Evolutionary conservation across 2,329 filamentous ascomycete species (phyloP), one percentile per base, ranked within the genome.

Genomic region (Trichoderma sp.): DNA sequence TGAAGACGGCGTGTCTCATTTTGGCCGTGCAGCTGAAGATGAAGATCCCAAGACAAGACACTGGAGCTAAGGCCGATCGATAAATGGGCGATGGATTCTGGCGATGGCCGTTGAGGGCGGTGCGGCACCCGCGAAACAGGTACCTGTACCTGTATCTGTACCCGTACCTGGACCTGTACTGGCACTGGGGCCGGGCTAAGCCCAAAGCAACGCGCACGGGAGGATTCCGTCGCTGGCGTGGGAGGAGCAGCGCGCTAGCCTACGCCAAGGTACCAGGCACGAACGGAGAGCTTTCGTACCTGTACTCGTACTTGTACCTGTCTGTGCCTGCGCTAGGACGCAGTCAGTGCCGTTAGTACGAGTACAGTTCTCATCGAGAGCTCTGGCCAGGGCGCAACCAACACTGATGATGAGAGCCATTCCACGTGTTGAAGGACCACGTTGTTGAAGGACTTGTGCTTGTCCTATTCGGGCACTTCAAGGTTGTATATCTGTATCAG

Each of bases 1-100:
- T 31, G 38, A 50, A 53, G 69, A 72, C 59, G 69, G 69, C 60
- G 69, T 72, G 59, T 74, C 63, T 74, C 63, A 33, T 56, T 56
- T 59, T 33, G 18, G 41, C 71, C 21, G 18, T 67, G 41, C 41
- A 65, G 45, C 71, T 41, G 62, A 31, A 41, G 71, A 67, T 31
- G 71, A 72, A 73, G 71, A 73, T 72, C 29, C 59, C 29, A 64
- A 29, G 59, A 56, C n/a, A 27, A 29, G 35, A 38, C 35, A 53
- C 41, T 45, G 50, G 50, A 50, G 71, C 71, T 27, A 64, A 56
- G 38, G 60, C 38, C 71, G 71, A 73, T 65, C 60, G 71, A 73
- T 35, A 63, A 35, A 31, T 72, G 27, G 65, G 29, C n/a, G n/a
- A 45, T 65, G 59, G 41, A 38, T 38, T 38, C 31, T 60, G 67